Evolutionary conservation across 1,284 basidiomycete species (phyloP), one percentile per base, ranked within the genome.

Genomic region (Rhodotorula glutinis): DNA sequence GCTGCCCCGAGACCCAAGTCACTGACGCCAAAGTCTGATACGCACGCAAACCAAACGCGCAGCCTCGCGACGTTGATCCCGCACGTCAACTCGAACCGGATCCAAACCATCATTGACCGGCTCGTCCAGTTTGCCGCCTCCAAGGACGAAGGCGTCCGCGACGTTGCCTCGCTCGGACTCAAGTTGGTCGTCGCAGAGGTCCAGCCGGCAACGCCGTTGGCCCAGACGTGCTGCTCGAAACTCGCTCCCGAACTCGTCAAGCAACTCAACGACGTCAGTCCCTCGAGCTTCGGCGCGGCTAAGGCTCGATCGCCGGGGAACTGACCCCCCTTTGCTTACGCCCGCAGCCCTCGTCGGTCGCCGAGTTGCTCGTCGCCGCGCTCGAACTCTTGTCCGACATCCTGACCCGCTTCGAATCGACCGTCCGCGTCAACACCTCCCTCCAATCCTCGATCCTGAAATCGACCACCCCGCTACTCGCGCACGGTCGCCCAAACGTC

Each of bases 111-210:
- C 53, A 88, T 97, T 49, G 90, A 94, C 79, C 88, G 87, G 73
- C 83, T 98, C 63, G 90, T 92, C 72, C 86, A 60, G 60, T 91
- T 89, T 76, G 90, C 88, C 8, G 86, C 86, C 33, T 88, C 88
- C 57, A 88, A 89, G 77, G 90, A 93, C 65, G 92, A 94, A 70
- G 91, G 93, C 72, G 81, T 96, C 61, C 84, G 95, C 66, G 95
- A 98, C 81, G 93, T 98, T 70, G 91, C 93, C 19, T 63, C 60
- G 47, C 61, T 64, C 55, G 59, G 62, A 55, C 83, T 98, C 72
- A 98, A 97, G 81, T 95, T 92, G 1, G 93, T 98, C 74, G 92
- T 93, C 0, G 84, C 88, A 23, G 92, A 96, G 78, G 83, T 98
- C 63, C 89, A 91, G 4, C 83, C 85, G 13, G 88, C 90, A 62